phyloP scores from a whole-genome alignment of 306 rosid species.

The Carpinus viminea region DNA sequence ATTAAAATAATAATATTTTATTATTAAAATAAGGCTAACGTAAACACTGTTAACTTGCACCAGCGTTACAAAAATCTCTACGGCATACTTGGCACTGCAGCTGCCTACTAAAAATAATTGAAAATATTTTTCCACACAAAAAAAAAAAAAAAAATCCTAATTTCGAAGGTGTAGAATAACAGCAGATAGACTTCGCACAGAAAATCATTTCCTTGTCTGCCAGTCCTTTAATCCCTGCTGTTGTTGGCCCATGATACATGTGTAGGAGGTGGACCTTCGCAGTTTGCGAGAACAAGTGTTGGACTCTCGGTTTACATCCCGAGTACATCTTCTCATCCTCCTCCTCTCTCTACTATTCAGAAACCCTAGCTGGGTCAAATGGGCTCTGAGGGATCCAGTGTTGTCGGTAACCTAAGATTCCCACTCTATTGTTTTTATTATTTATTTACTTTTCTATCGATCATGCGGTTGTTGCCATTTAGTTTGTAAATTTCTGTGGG shows the following conservation, averaged over 20 bases:
- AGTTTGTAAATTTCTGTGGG: not conserved
- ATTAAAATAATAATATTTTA: no score
- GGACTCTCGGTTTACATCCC: not conserved
- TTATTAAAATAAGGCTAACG: no score
- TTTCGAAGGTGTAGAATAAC: no score
- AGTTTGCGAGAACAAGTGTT: not conserved
- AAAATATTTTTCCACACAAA: no score
- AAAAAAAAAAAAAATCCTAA: no score
- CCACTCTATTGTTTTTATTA: not conserved
- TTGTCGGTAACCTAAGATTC: conserved; percentile 62
- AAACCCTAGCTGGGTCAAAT: conserved; percentile 48
- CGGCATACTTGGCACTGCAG: no score
- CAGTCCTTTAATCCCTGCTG: no score
- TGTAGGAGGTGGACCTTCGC: not conserved
- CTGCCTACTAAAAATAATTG: no score
- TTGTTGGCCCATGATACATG: not conserved
- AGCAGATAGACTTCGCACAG: no score
- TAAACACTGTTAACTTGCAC: no score
- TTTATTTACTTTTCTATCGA: not conserved
- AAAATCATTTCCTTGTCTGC: no score
- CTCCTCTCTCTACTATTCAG: conserved; percentile 13
- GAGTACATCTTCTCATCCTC: not conserved
- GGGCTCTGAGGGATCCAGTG: conserved; percentile 82
- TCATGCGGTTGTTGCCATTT: not conserved
- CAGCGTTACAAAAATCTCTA: no score